A percentile compares a stretch with the other conserved stretches of the same genome.
Evolutionary conservation across 768 basidiomycete species (phyloP).

Genomic region (Kwoniella sp.): DNA sequence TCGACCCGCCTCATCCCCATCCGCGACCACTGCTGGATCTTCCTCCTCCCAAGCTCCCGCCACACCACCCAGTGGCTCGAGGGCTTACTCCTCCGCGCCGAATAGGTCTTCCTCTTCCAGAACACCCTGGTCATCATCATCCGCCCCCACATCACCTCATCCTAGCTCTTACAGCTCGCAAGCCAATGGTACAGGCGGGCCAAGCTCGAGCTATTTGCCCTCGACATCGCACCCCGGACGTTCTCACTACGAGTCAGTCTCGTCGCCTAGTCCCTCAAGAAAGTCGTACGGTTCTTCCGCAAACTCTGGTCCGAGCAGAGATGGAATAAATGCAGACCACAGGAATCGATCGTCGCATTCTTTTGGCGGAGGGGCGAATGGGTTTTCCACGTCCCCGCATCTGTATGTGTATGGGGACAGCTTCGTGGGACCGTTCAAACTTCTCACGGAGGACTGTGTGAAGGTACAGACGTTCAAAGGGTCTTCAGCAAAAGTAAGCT

Average conservation of each 20-base stretch:
- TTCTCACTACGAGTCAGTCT: not conserved
- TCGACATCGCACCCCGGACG: not conserved
- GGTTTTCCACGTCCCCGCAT: constrained; percentile 18
- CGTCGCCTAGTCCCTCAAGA: not conserved
- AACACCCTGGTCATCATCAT: constrained; percentile 33
- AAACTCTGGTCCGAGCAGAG: not conserved
- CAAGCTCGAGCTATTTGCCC: not conserved
- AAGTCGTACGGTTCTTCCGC: constrained; percentile 2
- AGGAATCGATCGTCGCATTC: not conserved
- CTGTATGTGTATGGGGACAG: constrained; percentile 46
- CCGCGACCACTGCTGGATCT: constrained; percentile 11
- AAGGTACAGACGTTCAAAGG: constrained; percentile 44
- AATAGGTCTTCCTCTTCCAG: constrained; percentile 20
- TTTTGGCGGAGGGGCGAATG: not conserved
- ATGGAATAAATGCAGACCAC: not conserved
- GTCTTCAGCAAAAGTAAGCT: constrained; percentile 48
- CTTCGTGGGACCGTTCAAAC: constrained; percentile 48
- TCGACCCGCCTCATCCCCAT: constrained; percentile 16
- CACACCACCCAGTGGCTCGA: constrained; percentile 9
- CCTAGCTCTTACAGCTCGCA: not conserved
- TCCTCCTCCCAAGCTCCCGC: constrained; percentile 3
- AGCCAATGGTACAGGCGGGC: not conserved
- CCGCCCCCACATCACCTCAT: constrained; percentile 2
- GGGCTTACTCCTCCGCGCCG: constrained; percentile 15
- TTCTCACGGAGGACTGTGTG: constrained; percentile 38